phyloP scores from a whole-genome alignment of 2,329 filamentous ascomycete genomes.

The Dendrostoma leiphaemia region DNA sequence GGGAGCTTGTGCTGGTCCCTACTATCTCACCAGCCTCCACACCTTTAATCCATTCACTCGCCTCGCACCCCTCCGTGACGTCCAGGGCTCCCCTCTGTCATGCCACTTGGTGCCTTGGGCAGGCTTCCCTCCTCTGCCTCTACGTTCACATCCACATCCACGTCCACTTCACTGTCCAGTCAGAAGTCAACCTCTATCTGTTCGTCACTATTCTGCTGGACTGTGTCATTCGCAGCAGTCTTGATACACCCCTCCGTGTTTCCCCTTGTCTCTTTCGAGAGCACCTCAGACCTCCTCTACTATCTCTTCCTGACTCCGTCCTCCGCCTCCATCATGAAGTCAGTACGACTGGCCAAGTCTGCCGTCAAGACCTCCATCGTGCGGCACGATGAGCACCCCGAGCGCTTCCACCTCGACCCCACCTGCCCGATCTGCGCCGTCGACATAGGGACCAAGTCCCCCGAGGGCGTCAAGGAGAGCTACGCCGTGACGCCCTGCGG shows the following conservation, averaged over 20 bases:
- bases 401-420: constrained; percentile 8
- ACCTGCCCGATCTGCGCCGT: constrained; percentile 19
- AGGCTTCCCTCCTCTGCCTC: background rate
- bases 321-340: constrained; percentile 12
- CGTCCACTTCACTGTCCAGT: background rate
- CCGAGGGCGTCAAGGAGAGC: constrained; percentile 18
- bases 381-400: constrained; percentile 14
- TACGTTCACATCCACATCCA: background rate
- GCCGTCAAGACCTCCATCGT: constrained; percentile 16
- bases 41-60: background rate
- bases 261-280: constrained; percentile 10
- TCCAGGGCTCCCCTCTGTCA: background rate
- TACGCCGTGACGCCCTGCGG: constrained; percentile 19
- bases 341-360: constrained; percentile 10
- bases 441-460: constrained; percentile 17
- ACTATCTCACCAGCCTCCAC: background rate
- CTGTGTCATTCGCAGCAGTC: constrained; percentile 3
- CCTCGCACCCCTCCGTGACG: no score
- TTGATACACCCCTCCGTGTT: constrained; percentile 11
- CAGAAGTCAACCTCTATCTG: constrained; percentile 3
- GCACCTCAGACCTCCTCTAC: constrained; percentile 7
- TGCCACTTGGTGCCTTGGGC: constrained; percentile 7
- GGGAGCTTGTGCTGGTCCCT: no score
- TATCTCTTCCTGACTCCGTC: background rate
- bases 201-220: background rate